Evolutionary conservation across 805 yeast genomes (phyloP), one percentile per base, ranked within the genome.

Genomic region (Yarrowia hollandica): DNA sequence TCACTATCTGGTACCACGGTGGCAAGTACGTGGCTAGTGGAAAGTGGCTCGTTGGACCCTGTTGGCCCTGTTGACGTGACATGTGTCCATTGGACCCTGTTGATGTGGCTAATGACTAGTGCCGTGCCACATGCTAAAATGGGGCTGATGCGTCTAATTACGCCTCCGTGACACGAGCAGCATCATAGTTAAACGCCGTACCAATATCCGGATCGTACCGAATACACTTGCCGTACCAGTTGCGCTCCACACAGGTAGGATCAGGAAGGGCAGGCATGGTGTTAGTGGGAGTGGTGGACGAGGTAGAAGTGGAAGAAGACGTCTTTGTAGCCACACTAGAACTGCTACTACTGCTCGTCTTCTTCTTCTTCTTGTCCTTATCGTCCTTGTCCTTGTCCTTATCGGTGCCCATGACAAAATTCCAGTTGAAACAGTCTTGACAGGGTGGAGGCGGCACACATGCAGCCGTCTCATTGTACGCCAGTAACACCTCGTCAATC

Each of bases 381-480:
- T 48, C 22, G 15, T 50, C 42, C 39, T 62, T 38, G 55, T 61
- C 34, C 57, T 44, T 34, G 31, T 50, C 55, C 35, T 62, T 46
- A 37, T 61, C 37, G 41, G 30, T 31, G 9, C 42, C 44, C 65
- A 63, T 39, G 3, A 86, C 81, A 69, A 80, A 90, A 52, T 84
- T 79, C 98, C 98, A 91, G 67, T 88, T 87, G 71, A 81, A 87
- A 70, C 98, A 91, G 67, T 91, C 98, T 59, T 84, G 79, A 69
- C 98, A 91, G 0, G 94, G 90, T 1, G 91, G 87, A 8, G 90
- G 88, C 16, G 77, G 79, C 15, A 74, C 75, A 69, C 98, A 92
- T 30, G 69, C 69, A 0, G 98, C 91, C 0, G 95, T 86, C 39
- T 78, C 81, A 64, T 92, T 90, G 70, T 91, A 90, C 2, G 74